Base-by-base conservation (phyloP, 306 rosid genomes). In the Potentilla sterilis region DNA sequence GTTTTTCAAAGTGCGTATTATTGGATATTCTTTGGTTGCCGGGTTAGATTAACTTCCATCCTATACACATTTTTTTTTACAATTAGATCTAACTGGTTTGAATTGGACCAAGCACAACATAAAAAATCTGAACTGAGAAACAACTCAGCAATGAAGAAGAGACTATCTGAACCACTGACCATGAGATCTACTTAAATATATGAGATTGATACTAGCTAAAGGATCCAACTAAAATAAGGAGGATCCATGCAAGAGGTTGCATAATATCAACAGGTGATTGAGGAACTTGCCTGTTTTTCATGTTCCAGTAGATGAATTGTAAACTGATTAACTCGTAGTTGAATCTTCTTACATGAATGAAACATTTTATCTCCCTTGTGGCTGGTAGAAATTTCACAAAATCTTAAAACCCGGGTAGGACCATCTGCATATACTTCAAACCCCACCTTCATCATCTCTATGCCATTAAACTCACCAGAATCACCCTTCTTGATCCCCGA, bases 341-440 rank as follows among this genome's bases (percentile, higher is more conserved):
- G 89, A 87, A 95, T 70, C 76, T 87, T 95, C 19, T 89, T 82
- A 73, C 83, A 68, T 32, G 86, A 81, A 49, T 80, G 83, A 79
- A 83, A 67, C 72, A 78, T 78, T 42, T 61, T 66, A 52, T 86
- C 87, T 73, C 84, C 82, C 83, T 79, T 87, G 83, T 85, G 89
- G 81, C 88, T 85, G 75, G 80, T 82, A 51, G 88, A 84, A 68
- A 82, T 81, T 87, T 90, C 89, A 84, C 95, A 95, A 81, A 92
- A 83, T 72, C 97, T 87, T 77, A 92, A 69, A 80, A 95, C 86
- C 58, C 98, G 88, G 67, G 98, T 90, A 42, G 92, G 88, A 52
- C 98, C 98, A n/a, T 95, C 98, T 37, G 98, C 96, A 76, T 95
- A 95, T 79, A 95, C 88, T 86, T 92, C 98, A 51, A 86, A 95